Percentiles rank a stretch among this genome's conserved stretches.
Evolutionary conservation across 257 asterid genomes (phyloP).

Genomic region (Leptodermis oblonga): DNA sequence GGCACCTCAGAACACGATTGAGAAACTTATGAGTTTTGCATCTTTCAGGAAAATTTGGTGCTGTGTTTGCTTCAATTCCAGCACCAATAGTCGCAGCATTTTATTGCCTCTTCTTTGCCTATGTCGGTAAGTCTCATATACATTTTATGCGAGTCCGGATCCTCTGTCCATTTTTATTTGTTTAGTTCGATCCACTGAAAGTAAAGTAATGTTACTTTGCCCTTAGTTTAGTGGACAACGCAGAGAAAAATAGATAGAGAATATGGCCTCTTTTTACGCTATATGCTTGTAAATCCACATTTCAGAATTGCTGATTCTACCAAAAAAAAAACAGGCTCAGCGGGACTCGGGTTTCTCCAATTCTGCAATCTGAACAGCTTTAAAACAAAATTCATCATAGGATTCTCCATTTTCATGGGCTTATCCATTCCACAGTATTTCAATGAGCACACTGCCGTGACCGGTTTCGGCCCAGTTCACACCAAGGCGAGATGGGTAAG

Average conservation of each 20-base stretch:
- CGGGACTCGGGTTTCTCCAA: slow-evolving; percentile 76
- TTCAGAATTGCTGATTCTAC: background rate
- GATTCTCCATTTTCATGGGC: slow-evolving; percentile 91
- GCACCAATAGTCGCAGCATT: slow-evolving; percentile 86
- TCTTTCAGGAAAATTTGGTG: slow-evolving; percentile 83
- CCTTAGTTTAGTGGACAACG: too few species aligned
- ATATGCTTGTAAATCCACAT: background rate
- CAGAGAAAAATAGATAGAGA: too few species aligned
- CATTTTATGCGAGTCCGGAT: too few species aligned
- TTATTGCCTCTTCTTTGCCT: slow-evolving; percentile 88
- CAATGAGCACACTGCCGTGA: slow-evolving; percentile 54
- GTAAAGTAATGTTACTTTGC: too few species aligned
- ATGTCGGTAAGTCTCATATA: slow-evolving; percentile 60
- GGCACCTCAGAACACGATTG: too few species aligned
- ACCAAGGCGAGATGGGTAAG: slow-evolving; percentile 90
- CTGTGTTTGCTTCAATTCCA: slow-evolving; percentile 94
- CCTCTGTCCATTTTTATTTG: too few species aligned
- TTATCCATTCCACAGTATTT: slow-evolving; percentile 87
- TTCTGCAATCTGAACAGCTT: slow-evolving; percentile 90
- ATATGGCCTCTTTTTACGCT: too few species aligned
- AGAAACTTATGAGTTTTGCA: background rate
- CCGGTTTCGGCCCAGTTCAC: slow-evolving; percentile 70
- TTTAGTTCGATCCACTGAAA: too few species aligned
- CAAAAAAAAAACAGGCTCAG: slow-evolving; percentile 50
- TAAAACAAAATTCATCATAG: slow-evolving; percentile 77